A percentile compares a stretch with the other conserved stretches of the same genome.
Evolutionary conservation across 2,329 filamentous ascomycete species (phyloP).

Genomic region (Penicillium sp.): DNA sequence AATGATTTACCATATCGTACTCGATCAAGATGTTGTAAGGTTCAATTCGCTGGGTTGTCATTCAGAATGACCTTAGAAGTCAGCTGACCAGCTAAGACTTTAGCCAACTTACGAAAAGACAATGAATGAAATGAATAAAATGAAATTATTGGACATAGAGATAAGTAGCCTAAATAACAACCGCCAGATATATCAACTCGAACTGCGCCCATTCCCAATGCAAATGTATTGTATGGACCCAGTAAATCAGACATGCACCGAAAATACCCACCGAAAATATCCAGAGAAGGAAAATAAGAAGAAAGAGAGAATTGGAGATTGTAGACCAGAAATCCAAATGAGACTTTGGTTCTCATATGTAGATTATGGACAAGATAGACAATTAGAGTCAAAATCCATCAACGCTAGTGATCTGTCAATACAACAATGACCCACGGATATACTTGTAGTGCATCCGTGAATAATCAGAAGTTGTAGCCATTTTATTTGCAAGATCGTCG

Average conservation of each 20-base stretch:
- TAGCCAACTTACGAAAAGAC: neutral
- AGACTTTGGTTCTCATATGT: neutral
- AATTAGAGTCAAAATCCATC: neutral
- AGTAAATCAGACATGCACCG: slow-evolving; percentile 1
- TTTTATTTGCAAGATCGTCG: slow-evolving; percentile 31
- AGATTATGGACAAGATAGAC: neutral
- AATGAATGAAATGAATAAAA: neutral
- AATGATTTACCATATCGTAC: too few species aligned
- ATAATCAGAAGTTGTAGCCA: neutral
- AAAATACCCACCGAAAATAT: slow-evolving; percentile 11
- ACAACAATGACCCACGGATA: neutral
- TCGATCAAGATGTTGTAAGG: neutral
- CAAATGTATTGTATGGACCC: slow-evolving; percentile 6
- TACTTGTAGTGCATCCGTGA: neutral
- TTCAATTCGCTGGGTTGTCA: too few species aligned
- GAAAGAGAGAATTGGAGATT: slow-evolving; percentile 7
- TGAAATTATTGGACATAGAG: neutral
- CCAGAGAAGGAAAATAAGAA: slow-evolving; percentile 3
- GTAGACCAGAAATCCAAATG: neutral
- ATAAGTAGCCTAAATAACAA: neutral
- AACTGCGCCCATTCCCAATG: slow-evolving; percentile 8
- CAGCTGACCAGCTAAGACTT: neutral
- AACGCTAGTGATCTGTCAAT: slow-evolving; percentile 1
- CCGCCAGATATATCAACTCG: neutral
- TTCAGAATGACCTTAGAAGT: neutral